Evolutionary conservation across 2,329 filamentous ascomycete species (phyloP), one percentile per base, ranked within the genome.

Genomic region (Xylariaceae sp.): DNA sequence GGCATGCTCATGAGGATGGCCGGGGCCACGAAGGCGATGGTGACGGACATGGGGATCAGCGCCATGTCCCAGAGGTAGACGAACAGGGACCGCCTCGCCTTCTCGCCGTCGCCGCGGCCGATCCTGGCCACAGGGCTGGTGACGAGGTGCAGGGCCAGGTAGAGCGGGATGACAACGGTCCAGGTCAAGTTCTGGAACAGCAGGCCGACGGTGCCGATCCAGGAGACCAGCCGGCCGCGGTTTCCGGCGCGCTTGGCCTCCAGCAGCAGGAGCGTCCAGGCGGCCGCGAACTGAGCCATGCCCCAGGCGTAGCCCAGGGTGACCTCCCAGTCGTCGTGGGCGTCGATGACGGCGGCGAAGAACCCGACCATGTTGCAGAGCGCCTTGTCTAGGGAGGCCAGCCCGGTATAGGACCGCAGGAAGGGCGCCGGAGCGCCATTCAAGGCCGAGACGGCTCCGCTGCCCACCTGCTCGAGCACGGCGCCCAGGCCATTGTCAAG

Each of bases 31-130:
- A 53, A 51, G 4, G 50, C 36, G 9, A 59, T 31, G 5, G 51
- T 55, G 1, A 60, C 50, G 13, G 55, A 39, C 38, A 53, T 40
- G 17, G 57, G 57, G 5, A 60, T 34, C 12, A 58, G 42, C 8
- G 54, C 50, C 26, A 60, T 40, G 42, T 60, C 56, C 56, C 55
- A 58, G 27, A 56, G 53, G 17, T 55, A 48, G 7, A 54, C 54
- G 42, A 56, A 52, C 11, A 59, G 45, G 38, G 40, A 31, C 23
- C 47, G 35, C 8, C 52, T 46, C 29, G 50, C 51, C 18, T 27
- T 43, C 14, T 51, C 47, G 19, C 50, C 50, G 21, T 46, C 38
- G 28, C 46, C 48, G 36, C 41, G 47, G 23, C 15, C 29, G n/a
- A 58, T 43, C 17, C 34, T 40, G 16, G 56, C 52, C 8, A 52